phyloP scores from a whole-genome alignment of 345 rosid species.

The Corymbia maculata region DNA sequence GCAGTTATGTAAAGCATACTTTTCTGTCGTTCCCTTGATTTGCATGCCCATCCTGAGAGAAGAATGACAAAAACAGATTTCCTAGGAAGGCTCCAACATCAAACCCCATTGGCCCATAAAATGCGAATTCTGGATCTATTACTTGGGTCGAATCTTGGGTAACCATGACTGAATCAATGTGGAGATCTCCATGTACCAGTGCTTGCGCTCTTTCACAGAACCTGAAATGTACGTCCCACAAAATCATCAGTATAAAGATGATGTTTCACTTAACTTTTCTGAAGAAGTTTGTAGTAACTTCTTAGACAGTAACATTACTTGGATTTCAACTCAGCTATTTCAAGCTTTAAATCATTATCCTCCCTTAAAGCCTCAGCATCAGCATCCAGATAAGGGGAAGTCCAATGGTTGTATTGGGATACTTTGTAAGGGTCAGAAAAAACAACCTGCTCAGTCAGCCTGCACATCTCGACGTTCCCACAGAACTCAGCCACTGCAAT shows the following conservation, averaged over 20 bases:
- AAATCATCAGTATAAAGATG: not conserved
- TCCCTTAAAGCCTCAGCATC: constrained; percentile 76
- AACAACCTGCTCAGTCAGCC: constrained; percentile 92
- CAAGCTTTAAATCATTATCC: constrained; percentile 64
- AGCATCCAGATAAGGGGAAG: constrained; percentile 74
- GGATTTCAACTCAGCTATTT: constrained; percentile 80
- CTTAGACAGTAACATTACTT: constrained; percentile 29
- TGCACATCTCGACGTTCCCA: constrained; percentile 86
- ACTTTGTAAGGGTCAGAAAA: constrained; percentile 89
- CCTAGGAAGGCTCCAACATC: constrained; percentile 92
- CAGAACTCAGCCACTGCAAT: constrained; percentile 77
- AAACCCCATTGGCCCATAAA: constrained; percentile 91
- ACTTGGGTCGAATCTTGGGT: constrained; percentile 79
- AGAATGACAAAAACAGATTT: constrained; percentile 80
- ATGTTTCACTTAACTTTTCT: not conserved
- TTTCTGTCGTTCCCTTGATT: constrained; percentile 53
- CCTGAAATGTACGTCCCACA: constrained; percentile 23
- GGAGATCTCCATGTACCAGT: constrained; percentile 91
- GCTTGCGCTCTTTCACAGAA: constrained; percentile 98
- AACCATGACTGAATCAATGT: constrained; percentile 91
- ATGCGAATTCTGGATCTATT: constrained; percentile 90
- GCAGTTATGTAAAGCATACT: constrained; percentile 12
- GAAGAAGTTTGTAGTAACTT: not conserved
- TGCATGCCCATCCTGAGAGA: constrained; percentile 92
- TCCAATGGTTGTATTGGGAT: constrained; percentile 67